Conservation (phyloP, 164 flowering plant genomes). For the Piper longum region DNA sequence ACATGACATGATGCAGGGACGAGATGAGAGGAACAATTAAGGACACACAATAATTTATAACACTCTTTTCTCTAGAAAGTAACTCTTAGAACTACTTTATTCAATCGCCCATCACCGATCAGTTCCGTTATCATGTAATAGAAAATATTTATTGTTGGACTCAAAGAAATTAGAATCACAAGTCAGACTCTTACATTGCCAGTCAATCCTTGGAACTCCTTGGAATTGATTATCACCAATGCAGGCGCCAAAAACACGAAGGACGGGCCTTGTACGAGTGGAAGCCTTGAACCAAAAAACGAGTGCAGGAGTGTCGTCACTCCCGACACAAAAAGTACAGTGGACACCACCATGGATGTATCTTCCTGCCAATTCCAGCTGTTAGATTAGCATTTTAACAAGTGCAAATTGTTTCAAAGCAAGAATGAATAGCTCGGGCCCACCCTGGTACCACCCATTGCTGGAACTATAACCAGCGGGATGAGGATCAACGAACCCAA, state of each 20-base stretch:
- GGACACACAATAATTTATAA: too few relatives aligned
- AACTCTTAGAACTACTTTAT: too few relatives aligned
- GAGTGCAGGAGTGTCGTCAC: conserved; percentile 83
- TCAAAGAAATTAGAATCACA: background rate
- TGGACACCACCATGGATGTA: conserved; percentile 77
- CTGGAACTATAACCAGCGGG: conserved; percentile 94
- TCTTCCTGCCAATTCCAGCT: conserved; percentile 63
- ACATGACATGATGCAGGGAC: too few relatives aligned
- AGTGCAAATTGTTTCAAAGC: background rate
- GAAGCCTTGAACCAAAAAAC: conserved; percentile 80
- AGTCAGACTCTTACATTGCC: conserved; percentile 38
- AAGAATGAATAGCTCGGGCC: conserved; percentile 8
- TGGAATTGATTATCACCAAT: conserved; percentile 81
- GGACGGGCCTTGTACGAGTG: conserved; percentile 92
- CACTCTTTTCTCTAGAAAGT: too few relatives aligned
- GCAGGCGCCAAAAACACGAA: conserved; percentile 92
- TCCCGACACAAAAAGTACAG: conserved; percentile 82
- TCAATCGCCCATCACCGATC: background rate
- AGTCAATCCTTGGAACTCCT: conserved; percentile 62
- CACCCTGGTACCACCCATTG: conserved; percentile 90
- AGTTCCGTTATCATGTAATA: background rate
- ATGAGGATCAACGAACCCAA: conserved; percentile 83
- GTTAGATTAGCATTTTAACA: conserved; percentile 15
- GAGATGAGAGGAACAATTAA: too few relatives aligned
- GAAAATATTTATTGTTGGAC: background rate